These are phyloP conservation scores for Aphanomyces euteiches DNA, from an alignment of 352 stramenopile species.

Conservation along the genomic window DNA sequence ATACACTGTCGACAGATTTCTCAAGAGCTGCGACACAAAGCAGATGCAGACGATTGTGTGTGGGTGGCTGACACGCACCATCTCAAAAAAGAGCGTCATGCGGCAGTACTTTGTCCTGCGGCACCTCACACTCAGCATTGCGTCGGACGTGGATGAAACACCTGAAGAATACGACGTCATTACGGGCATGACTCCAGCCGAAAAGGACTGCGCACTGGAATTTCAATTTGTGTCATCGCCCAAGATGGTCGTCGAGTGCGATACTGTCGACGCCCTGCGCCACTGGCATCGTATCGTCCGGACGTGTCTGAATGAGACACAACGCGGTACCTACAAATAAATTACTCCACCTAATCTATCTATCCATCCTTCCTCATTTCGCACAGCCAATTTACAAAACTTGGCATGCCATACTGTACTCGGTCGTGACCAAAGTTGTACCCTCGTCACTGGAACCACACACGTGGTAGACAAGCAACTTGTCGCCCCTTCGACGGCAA, in stretches of 20 bases:
- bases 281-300: slow-evolving; percentile 24
- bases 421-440: too few relatives aligned
- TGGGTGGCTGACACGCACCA: slow-evolving; percentile 69
- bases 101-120: slow-evolving; percentile 78
- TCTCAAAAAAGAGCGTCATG: slow-evolving; percentile 32
- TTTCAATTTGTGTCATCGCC: slow-evolving; percentile 55
- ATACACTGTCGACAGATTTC: slow-evolving; percentile 25
- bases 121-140: slow-evolving; percentile 58
- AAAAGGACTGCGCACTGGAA: slow-evolving; percentile 64
- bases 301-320: slow-evolving; percentile 25
- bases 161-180: slow-evolving; percentile 61
- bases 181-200: slow-evolving; percentile 54
- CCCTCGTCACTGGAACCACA: too few relatives aligned
- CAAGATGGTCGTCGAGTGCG: slow-evolving; percentile 36
- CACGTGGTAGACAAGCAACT: too few relatives aligned
- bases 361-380: too few relatives aligned
- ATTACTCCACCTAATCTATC: neutral
- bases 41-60: slow-evolving; percentile 64
- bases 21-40: slow-evolving; percentile 43
- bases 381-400: too few relatives aligned
- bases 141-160: slow-evolving; percentile 77
- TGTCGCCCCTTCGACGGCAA: too few relatives aligned
- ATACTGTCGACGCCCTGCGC: slow-evolving; percentile 12
- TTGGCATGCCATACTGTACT: too few relatives aligned
- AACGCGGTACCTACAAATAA: slow-evolving; percentile 7